Evolutionary conservation across 1,139 yeast species (phyloP), one percentile per base, ranked within the genome.

Genomic region (Candida glucosophila): DNA sequence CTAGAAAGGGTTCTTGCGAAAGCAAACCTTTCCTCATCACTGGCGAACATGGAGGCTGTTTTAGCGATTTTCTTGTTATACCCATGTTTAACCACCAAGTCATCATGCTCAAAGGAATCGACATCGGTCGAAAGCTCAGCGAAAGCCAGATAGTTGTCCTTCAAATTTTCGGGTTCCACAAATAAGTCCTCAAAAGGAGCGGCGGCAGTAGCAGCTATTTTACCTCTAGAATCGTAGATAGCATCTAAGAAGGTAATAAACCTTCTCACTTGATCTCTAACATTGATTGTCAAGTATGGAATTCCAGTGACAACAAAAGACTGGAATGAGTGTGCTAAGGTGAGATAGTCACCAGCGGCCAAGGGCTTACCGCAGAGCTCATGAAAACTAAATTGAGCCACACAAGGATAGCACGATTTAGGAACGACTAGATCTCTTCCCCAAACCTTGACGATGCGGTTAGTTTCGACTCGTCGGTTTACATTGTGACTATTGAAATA

Each of bases 161-260:
- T 55, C 17, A 78, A 51, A 37, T 73, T 77, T 41, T 78, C 85
- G 1, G 90, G 88, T 41, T 83, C 94, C 9, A 81, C 93, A 47
- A 90, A 88, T 29, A 90, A 66, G 35, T 81, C 82, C 28, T 76
- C 74, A 49, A 88, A 90, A 19, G 85, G 78, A 6, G 85, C 85
- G 2, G 82, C 95, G 0, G 86, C 77, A 0, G 97, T 86, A 14
- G 86, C 92, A 1, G 95, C 94, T 19, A 90, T 57, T 39, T 86
- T 69, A 5, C 93, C 81, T 38, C 82, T 86, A 32, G 78, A 78
- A 49, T 90, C 97, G 50, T 90, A 90, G 2, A 90, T 90, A 0
- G 98, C 96, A 52, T 90, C 98, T 29, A 90, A 56, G 42, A 90
- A 88, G 0, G 95, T 90, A 44, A 90, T 90, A 45, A 90, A 88